A percentile compares a stretch with the other conserved stretches of the same genome.
phyloP scores from a whole-genome alignment of 257 asterid species.

The Cinchona pubescens region DNA sequence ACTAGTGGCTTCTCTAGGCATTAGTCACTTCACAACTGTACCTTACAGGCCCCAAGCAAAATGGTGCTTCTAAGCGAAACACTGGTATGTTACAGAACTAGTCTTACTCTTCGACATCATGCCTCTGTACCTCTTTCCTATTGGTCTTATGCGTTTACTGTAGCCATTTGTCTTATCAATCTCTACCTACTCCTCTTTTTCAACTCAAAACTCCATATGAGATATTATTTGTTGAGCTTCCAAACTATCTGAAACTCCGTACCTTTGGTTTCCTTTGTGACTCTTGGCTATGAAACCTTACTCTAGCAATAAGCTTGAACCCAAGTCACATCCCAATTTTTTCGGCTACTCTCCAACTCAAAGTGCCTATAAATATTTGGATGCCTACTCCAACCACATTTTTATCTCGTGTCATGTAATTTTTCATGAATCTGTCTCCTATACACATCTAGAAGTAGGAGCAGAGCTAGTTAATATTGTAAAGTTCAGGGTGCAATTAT shows the following conservation, averaged over 20 bases:
- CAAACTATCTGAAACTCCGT: background rate
- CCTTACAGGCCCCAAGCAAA: background rate
- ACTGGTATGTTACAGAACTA: background rate
- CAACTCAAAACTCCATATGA: background rate
- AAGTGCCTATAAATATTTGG: background rate
- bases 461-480: too few relatives aligned
- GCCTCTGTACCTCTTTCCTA: background rate
- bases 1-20: background rate
- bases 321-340: conserved; percentile 6
- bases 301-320: background rate
- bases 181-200: background rate
- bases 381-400: background rate
- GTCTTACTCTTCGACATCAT: background rate
- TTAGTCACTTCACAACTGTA: background rate
- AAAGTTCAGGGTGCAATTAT: too few relatives aligned
- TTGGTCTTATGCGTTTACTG: background rate
- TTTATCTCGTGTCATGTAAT: background rate
- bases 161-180: background rate
- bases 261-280: conserved; percentile 10
- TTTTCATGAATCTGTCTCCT: too few relatives aligned
- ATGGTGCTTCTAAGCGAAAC: background rate
- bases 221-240: background rate
- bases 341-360: background rate
- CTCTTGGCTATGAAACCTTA: conserved; percentile 12
- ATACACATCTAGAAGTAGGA: too few relatives aligned